phyloP scores from a whole-genome alignment of 163 green algal genomes.

The Chloroidium sp. region DNA sequence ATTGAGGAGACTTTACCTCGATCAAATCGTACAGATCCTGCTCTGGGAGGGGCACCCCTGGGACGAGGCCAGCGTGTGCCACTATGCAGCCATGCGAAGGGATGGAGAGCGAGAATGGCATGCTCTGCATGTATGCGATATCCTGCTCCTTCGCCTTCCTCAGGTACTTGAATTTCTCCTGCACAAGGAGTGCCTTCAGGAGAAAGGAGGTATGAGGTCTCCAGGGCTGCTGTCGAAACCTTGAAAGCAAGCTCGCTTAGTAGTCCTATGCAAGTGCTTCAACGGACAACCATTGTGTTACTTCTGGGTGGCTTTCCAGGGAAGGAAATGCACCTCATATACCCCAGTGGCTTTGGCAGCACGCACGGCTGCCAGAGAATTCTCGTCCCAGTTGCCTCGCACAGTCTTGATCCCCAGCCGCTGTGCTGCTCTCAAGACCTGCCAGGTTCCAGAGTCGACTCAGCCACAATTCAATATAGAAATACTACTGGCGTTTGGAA shows the following conservation, averaged over 20 bases:
- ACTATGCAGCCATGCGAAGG: constrained; percentile 18
- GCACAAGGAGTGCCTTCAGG: background rate
- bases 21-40: constrained; percentile 20
- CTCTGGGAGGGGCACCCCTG: constrained; percentile 22
- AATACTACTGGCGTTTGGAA: too few species aligned
- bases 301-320: too few species aligned
- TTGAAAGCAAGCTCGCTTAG: too few species aligned
- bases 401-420: background rate
- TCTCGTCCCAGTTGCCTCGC: constrained; percentile 9
- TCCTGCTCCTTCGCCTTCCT: background rate
- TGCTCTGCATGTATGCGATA: constrained; percentile 2
- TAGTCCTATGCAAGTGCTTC: too few species aligned
- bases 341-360: too few species aligned
- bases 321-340: too few species aligned
- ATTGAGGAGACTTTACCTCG: constrained; percentile 7
- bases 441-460: background rate
- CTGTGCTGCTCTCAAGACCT: constrained; percentile 1
- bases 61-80: constrained; percentile 33
- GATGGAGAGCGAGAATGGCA: constrained; percentile 6
- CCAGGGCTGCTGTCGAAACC: too few species aligned
- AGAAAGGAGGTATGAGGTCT: too few species aligned
- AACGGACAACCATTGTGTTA: too few species aligned
- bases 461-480: too few species aligned
- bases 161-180: background rate
- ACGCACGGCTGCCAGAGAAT: background rate